A percentile compares a stretch with the other conserved stretches of the same genome.
Evolutionary conservation across 2,329 filamentous ascomycete species (phyloP).

Genomic region (Pseudohalonectria lignicola): DNA sequence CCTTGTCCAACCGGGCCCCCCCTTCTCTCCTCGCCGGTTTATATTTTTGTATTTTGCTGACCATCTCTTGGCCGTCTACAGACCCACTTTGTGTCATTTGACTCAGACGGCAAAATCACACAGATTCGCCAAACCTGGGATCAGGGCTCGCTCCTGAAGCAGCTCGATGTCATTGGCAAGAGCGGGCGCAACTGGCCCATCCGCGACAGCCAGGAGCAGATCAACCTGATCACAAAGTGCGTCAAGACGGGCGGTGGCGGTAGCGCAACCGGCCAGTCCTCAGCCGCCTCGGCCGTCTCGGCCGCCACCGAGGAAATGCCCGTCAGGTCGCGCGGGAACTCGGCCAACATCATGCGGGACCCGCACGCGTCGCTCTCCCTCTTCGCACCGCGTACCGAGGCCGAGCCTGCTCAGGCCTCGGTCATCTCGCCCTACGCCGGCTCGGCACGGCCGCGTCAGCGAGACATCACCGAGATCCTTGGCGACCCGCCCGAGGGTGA

Average conservation of each 20-base stretch:
- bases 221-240: conserved; percentile 59
- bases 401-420: conserved; percentile 23
- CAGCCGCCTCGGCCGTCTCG: conserved; percentile 10
- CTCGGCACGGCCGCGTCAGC: conserved; percentile 44
- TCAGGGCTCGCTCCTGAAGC: conserved; percentile 83
- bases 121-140: conserved; percentile 93
- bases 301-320: conserved; percentile 22
- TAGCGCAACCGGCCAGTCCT: conserved; percentile 1
- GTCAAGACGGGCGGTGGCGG: conserved; percentile 33
- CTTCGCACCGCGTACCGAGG: conserved; percentile 58
- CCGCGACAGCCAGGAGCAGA: conserved; percentile 73
- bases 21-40: no score
- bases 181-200: conserved; percentile 93
- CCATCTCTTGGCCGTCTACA: no score
- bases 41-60: no score
- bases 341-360: conserved; percentile 45
- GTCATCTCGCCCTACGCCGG: conserved; percentile 35
- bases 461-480: conserved; percentile 62
- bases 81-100: conserved; percentile 84
- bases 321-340: conserved; percentile 37
- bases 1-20: no score
- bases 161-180: conserved; percentile 86
- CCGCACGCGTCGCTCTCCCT: conserved; percentile 63
- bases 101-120: conserved; percentile 63
- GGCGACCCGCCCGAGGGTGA: conserved; percentile 32